Evolutionary conservation across 1,139 yeast genomes (phyloP).

Genomic region (Sugiyamaella novakii): DNA sequence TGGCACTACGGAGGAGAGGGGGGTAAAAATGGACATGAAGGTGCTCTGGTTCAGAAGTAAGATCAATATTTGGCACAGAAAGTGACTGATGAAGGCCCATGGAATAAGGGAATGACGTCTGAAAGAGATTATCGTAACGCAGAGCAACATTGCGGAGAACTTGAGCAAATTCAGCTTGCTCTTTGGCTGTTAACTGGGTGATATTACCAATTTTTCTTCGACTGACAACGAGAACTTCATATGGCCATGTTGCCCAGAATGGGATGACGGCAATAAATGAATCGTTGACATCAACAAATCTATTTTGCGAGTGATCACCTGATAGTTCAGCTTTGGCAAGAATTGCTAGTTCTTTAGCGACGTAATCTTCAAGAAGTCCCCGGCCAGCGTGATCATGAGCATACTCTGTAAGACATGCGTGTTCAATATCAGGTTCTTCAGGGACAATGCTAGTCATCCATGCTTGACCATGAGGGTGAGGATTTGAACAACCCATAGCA

Average conservation of each 20-base stretch:
- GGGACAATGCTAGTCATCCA: slow-evolving; percentile 74
- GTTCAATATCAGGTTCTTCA: slow-evolving; percentile 66
- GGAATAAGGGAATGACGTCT: slow-evolving; percentile 73
- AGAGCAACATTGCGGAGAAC: slow-evolving; percentile 58
- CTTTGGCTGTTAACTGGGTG: slow-evolving; percentile 52
- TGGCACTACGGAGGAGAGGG: slow-evolving; percentile 71
- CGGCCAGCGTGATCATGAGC: slow-evolving; percentile 45
- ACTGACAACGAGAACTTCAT: slow-evolving; percentile 65
- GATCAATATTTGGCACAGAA: slow-evolving; percentile 26
- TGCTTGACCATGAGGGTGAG: slow-evolving; percentile 78
- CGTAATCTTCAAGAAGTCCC: slow-evolving; percentile 66
- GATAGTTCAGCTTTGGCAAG: slow-evolving; percentile 34
- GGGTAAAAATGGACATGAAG: slow-evolving; percentile 81
- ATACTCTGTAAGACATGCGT: slow-evolving; percentile 55
- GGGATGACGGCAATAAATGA: slow-evolving; percentile 73
- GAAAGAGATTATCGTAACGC: slow-evolving; percentile 71
- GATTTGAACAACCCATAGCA: slow-evolving; percentile 82
- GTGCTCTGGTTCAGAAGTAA: slow-evolving; percentile 52
- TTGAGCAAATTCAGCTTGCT: slow-evolving; percentile 59
- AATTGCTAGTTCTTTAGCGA: slow-evolving; percentile 56
- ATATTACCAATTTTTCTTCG: slow-evolving; percentile 58
- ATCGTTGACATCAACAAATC: slow-evolving; percentile 63
- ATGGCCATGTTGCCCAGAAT: slow-evolving; percentile 86
- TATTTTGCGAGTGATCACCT: slow-evolving; percentile 34
- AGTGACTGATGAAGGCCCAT: slow-evolving; percentile 72